phyloP scores from a whole-genome alignment of 2,329 filamentous ascomycete genomes.

The Dothidotthia symphoricarpi region DNA sequence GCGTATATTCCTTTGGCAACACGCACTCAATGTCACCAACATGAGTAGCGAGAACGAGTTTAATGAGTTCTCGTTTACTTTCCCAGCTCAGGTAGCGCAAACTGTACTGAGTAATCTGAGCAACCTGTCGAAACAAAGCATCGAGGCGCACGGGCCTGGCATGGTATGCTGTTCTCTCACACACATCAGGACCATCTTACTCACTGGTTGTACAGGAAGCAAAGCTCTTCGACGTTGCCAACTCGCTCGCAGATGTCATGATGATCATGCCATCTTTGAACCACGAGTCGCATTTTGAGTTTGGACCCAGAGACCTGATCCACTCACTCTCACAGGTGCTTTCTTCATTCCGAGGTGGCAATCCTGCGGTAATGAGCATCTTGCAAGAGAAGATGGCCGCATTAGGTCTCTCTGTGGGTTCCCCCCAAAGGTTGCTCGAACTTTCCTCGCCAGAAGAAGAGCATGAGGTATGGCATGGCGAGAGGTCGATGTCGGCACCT shows the following conservation, averaged over 20 bases:
- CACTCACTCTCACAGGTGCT: slow-evolving; percentile 34
- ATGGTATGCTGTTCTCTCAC: slow-evolving; percentile 24
- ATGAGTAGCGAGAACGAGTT: slow-evolving; percentile 29
- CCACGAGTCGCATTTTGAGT: slow-evolving; percentile 29
- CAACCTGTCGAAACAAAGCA: slow-evolving; percentile 31
- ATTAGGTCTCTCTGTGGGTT: slow-evolving; percentile 27
- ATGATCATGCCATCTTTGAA: slow-evolving; percentile 38
- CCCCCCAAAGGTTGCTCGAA: slow-evolving; percentile 32
- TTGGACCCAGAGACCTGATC: slow-evolving; percentile 37
- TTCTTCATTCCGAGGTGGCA: slow-evolving; percentile 33
- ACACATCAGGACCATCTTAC: too few species aligned
- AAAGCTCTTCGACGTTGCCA: slow-evolving; percentile 38
- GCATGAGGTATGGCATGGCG: slow-evolving; percentile 24
- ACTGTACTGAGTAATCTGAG: slow-evolving; percentile 32
- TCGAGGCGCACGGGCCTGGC: slow-evolving; percentile 39
- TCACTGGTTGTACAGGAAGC: slow-evolving; percentile 23
- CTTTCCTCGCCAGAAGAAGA: slow-evolving; percentile 36
- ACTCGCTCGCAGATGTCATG: slow-evolving; percentile 40
- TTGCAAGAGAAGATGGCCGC: slow-evolving; percentile 33
- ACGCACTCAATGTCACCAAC: slow-evolving; percentile 37
- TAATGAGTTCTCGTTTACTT: slow-evolving; percentile 38
- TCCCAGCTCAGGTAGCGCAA: slow-evolving; percentile 37
- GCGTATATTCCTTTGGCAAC: slow-evolving; percentile 40
- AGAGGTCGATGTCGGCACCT: slow-evolving; percentile 17
- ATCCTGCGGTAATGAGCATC: slow-evolving; percentile 36